Evolutionary conservation across 2,329 filamentous ascomycete genomes (phyloP), one percentile per base, ranked within the genome.

Genomic region (Penicillium aurantiogriseum): DNA sequence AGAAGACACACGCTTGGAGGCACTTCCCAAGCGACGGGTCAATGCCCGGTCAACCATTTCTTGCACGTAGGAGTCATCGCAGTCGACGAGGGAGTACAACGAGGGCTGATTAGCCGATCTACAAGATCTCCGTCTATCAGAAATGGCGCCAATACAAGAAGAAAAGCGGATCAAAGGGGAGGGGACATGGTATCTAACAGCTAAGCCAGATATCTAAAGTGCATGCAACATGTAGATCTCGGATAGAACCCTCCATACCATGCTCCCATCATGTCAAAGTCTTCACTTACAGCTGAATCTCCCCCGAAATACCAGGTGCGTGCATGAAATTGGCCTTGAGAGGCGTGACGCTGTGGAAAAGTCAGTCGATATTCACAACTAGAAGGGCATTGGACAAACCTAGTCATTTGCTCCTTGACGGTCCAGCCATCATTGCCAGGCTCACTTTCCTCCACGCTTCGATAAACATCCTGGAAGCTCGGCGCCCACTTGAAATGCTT

Each of bases 401-500:
- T 94, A 13, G 93, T 95, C 74, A 88, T 86, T 29, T 91, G 91
- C 71, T 96, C 87, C 72, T 89, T 89, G 25, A 99, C 90, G 36
- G 88, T 88, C 91, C 93, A 97, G 6, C 93, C 94, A 75, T 99
- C 94, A 70, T 91, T 95, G 4, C 92, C 92, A 4, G 90, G 89
- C 33, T 81, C 80, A 39, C 88, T 86, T 63, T 88, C 84, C 65
- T 92, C 86, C n/a, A 97, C 92, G 64, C 89, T 92, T 71, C 89
- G 85, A 74, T 91, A 91, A 2, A 97, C 91, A 74, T 96, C 92
- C 35, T 85, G 82, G 75, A 97, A 94, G 62, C 85, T 85, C 2
- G 93, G 94, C 47, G 90, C 86, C 94, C 94, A 97, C 76, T 93
- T 95, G 81, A 97, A 97, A 75, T 95, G 90, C 73, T 90, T 91